Evolutionary conservation across 1,139 yeast genomes (phyloP).

Genomic region (Debaryomycetaceae sp.): DNA sequence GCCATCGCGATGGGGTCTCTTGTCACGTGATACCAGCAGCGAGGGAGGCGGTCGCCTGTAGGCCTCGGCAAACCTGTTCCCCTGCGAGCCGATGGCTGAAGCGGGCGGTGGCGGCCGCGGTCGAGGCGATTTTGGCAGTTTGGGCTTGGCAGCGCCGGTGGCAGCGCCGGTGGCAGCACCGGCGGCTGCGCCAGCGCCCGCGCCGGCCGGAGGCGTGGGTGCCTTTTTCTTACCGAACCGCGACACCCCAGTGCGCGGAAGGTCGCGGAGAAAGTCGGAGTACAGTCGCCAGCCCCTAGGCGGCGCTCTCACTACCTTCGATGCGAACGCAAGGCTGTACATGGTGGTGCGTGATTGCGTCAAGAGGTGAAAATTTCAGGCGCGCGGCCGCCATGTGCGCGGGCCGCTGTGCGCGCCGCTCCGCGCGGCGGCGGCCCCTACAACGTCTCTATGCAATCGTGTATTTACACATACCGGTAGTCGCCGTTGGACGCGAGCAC

Average conservation of each 20-base stretch:
- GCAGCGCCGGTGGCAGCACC: not conserved
- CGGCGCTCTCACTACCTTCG: not conserved
- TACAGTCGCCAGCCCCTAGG: slow-evolving; percentile 11
- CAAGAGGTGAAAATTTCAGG: not conserved
- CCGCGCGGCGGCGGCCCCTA: not conserved
- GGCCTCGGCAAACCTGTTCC: slow-evolving; percentile 28
- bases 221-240: slow-evolving; percentile 13
- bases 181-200: slow-evolving; percentile 1
- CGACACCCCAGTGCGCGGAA: slow-evolving; percentile 26
- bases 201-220: slow-evolving; percentile 2
- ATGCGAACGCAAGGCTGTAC: not conserved
- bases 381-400: not conserved
- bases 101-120: slow-evolving; percentile 3
- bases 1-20: slow-evolving; percentile 4
- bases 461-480: slow-evolving; percentile 19
- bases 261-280: slow-evolving; percentile 19
- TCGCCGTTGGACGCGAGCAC: slow-evolving; percentile 44
- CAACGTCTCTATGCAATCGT: slow-evolving; percentile 4
- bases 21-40: slow-evolving; percentile 3
- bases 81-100: no score
- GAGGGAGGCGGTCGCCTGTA: slow-evolving; percentile 9
- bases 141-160: not conserved
- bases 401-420: not conserved
- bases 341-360: not conserved
- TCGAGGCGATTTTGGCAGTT: no score